A percentile compares a stretch with the other conserved stretches of the same genome.
Conservation (phyloP, 2,329 filamentous ascomycete species). For the Neurospora sp. region DNA sequence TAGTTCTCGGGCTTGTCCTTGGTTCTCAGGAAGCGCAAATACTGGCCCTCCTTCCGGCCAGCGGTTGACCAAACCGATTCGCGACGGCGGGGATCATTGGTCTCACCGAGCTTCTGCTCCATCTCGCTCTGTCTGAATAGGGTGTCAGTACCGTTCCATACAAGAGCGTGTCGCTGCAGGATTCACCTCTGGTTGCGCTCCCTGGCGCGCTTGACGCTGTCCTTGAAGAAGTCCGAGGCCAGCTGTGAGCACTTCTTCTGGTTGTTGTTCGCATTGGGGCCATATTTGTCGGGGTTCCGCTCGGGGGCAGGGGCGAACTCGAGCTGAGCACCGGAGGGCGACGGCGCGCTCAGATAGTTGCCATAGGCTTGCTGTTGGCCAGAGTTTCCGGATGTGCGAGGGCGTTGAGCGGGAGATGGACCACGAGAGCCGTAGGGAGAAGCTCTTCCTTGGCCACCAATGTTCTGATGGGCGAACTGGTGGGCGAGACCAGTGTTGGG, state of each 20-base stretch:
- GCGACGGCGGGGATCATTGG: slow-evolving; percentile 64
- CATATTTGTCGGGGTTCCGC: slow-evolving; percentile 74
- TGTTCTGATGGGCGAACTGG: slow-evolving; percentile 94
- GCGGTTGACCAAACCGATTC: slow-evolving; percentile 77
- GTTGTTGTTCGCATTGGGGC: slow-evolving; percentile 54
- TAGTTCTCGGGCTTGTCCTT: slow-evolving; percentile 93
- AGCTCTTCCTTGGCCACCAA: slow-evolving; percentile 61
- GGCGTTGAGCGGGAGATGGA: slow-evolving; percentile 62
- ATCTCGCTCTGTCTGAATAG: slow-evolving; percentile 72
- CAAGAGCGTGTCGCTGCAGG: not conserved
- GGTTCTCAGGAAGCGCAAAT: slow-evolving; percentile 86
- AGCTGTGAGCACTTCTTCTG: slow-evolving; percentile 60
- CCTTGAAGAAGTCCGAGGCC: slow-evolving; percentile 92
- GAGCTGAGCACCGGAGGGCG: slow-evolving; percentile 49
- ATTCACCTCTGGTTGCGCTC: slow-evolving; percentile 87
- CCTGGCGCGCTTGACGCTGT: slow-evolving; percentile 90
- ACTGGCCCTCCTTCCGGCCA: slow-evolving; percentile 81
- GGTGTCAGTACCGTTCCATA: not conserved
- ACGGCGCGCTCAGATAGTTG: slow-evolving; percentile 57
- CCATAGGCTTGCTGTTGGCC: slow-evolving; percentile 53
- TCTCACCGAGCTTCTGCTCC: slow-evolving; percentile 73
- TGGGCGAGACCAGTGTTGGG: slow-evolving; percentile 85
- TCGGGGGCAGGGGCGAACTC: slow-evolving; percentile 74
- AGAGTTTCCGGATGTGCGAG: slow-evolving; percentile 69
- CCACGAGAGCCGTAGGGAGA: slow-evolving; percentile 58